Conservation (phyloP, 768 basidiomycete genomes). For the Arthromyces matolae region DNA sequence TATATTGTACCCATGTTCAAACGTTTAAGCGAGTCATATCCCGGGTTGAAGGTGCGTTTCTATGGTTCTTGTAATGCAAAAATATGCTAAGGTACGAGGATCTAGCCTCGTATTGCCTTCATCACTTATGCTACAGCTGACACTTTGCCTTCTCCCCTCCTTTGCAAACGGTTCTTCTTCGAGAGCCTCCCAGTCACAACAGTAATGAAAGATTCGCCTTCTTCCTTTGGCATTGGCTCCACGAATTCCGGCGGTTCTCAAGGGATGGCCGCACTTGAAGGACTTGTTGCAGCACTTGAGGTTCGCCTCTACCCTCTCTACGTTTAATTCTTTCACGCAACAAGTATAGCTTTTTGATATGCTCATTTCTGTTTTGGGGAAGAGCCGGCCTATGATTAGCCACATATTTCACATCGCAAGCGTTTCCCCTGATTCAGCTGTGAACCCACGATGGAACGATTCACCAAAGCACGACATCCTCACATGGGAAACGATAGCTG, state of each 20-base stretch:
- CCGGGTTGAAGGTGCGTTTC: conserved; percentile 33
- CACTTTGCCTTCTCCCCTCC: conserved; percentile 49
- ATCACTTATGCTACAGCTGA: conserved; percentile 64
- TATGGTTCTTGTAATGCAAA: not conserved
- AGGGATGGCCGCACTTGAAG: conserved; percentile 71
- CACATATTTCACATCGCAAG: conserved; percentile 65
- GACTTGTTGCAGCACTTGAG: conserved; percentile 66
- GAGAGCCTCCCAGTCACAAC: conserved; percentile 37
- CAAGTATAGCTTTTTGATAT: conserved; percentile 38
- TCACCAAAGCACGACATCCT: conserved; percentile 42
- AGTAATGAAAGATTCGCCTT: conserved; percentile 42
- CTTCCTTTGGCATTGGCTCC: conserved; percentile 54
- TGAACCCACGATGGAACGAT: conserved; percentile 54
- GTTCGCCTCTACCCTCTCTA: conserved; percentile 30
- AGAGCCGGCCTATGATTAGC: conserved; percentile 22
- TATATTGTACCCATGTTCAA: conserved; percentile 52
- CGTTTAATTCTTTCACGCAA: not conserved
- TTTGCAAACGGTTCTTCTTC: conserved; percentile 56
- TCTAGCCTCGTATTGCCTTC: conserved; percentile 43
- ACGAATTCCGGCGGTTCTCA: conserved; percentile 43
- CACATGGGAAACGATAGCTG: conserved; percentile 58
- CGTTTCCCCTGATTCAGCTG: conserved; percentile 49
- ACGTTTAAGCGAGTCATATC: conserved; percentile 44
- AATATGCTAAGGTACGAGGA: not conserved
- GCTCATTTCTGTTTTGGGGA: conserved; percentile 22